Base-by-base conservation (phyloP, 805 yeast species). In the Metschnikowia dekortorum region DNA sequence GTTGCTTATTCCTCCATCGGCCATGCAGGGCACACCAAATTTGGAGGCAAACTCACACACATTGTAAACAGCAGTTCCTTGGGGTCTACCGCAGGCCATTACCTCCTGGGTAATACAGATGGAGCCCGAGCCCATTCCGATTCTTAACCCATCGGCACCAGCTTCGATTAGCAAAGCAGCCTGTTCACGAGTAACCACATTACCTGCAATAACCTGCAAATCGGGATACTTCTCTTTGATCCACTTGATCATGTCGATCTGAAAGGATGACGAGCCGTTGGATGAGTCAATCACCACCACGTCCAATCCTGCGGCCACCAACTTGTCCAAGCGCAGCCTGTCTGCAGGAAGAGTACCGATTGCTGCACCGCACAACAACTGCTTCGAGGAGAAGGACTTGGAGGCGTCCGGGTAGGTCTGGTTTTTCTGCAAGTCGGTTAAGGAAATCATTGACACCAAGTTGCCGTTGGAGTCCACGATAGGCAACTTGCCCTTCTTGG, bases 61-160 rank as follows among this genome's bases (percentile, higher is more conserved):
- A 60, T 83, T 85, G 80, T 82, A 91, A 49, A 94, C 98, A 54
- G 99, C 99, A 59, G 98, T 90, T 76, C 98, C 99, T 79, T 94
- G 99, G 54, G 99, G 99, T 81, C 99, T 90, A 76, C 99, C 99
- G 76, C 97, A 96, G 47, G 99, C 99, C 99, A 94, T 94, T 53
- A 94, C 99, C 78, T 94, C 99, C 78, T 94, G 99, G 48, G 99
- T 94, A 69, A 94, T 94, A 82, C 99, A 94, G 70, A 95, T 95
- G 55, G 97, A 89, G 65, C 99, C 99, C 33, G 98, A 89, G 68
- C 99, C 99, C 99, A 94, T 94, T 77, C 99, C 99, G 61, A 94
- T 92, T 82, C 98, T 89, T 65, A 94, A 80, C 70, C 91, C 98
- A 71, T 94, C 99, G 48, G 96, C 96, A 74, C 99, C 99, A 47